phyloP scores from a whole-genome alignment of 2,329 filamentous ascomycete species.

The Cladophialophora chaetospira region DNA sequence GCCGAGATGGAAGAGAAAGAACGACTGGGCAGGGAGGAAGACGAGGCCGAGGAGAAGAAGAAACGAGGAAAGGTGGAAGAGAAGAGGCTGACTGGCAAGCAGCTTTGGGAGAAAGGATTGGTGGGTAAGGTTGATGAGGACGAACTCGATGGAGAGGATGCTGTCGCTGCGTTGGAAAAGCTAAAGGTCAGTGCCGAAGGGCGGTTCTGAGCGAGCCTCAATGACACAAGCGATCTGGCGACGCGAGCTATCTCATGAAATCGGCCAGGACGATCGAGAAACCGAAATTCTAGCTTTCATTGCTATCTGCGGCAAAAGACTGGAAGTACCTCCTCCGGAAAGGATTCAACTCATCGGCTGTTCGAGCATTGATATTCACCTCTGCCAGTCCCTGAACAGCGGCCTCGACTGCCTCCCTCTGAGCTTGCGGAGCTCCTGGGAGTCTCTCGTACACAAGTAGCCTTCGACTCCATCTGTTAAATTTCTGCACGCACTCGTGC shows the following conservation, averaged over 20 bases:
- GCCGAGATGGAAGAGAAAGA: constrained; percentile 78
- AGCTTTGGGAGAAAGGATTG: constrained; percentile 77
- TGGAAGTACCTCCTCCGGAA: constrained; percentile 58
- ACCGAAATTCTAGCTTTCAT: constrained; percentile 17
- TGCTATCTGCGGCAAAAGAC: constrained; percentile 18
- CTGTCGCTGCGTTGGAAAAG: constrained; percentile 64
- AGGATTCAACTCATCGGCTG: constrained; percentile 67
- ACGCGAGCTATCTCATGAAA: too few relatives aligned
- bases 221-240: neutral
- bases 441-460: constrained; percentile 82
- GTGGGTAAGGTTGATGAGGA: constrained; percentile 67
- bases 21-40: constrained; percentile 68
- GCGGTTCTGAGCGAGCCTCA: neutral
- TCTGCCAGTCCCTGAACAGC: neutral
- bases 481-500: constrained; percentile 77
- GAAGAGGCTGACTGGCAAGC: constrained; percentile 68
- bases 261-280: neutral
- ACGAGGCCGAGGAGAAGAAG: constrained; percentile 79
- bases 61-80: constrained; percentile 68
- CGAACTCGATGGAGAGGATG: constrained; percentile 67
- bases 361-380: constrained; percentile 46
- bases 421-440: constrained; percentile 49
- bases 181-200: constrained; percentile 59
- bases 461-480: constrained; percentile 90
- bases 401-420: neutral